phyloP scores from a whole-genome alignment of 768 basidiomycete genomes.

The Lentinula aciculospora region DNA sequence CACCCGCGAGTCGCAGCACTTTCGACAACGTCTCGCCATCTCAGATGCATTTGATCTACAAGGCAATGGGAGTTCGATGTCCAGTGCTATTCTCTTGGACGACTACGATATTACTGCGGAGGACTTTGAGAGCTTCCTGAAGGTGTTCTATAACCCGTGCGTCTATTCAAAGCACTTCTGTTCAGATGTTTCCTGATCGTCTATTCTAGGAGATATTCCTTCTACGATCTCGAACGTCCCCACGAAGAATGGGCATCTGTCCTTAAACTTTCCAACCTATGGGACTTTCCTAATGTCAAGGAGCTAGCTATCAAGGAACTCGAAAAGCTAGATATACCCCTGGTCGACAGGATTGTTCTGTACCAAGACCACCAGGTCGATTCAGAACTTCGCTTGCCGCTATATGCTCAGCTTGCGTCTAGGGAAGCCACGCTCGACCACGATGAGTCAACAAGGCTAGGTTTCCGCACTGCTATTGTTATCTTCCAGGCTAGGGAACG shows the following conservation, averaged over 20 bases:
- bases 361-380: constrained; percentile 53
- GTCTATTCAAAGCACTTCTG: constrained; percentile 10
- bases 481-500: constrained; percentile 52
- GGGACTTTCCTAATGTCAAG: constrained; percentile 35
- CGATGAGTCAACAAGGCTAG: constrained; percentile 51
- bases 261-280: constrained; percentile 30
- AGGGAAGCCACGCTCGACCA: constrained; percentile 45
- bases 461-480: constrained; percentile 46
- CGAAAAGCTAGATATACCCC: constrained; percentile 17
- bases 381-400: constrained; percentile 38
- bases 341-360: constrained; percentile 29
- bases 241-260: constrained; percentile 35
- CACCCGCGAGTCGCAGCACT: constrained; percentile 41
- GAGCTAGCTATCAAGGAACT: constrained; percentile 32
- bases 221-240: constrained; percentile 18
- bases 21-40: constrained; percentile 26
- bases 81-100: constrained; percentile 32
- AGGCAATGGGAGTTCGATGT: constrained; percentile 25
- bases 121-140: constrained; percentile 52
- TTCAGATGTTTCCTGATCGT: background rate
- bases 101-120: constrained; percentile 28
- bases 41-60: constrained; percentile 20
- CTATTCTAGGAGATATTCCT: constrained; percentile 26
- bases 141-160: constrained; percentile 62
- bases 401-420: constrained; percentile 47